Conservation (phyloP, 495 filamentous ascomycete species). For the Aspergillus carlsbadensis region DNA sequence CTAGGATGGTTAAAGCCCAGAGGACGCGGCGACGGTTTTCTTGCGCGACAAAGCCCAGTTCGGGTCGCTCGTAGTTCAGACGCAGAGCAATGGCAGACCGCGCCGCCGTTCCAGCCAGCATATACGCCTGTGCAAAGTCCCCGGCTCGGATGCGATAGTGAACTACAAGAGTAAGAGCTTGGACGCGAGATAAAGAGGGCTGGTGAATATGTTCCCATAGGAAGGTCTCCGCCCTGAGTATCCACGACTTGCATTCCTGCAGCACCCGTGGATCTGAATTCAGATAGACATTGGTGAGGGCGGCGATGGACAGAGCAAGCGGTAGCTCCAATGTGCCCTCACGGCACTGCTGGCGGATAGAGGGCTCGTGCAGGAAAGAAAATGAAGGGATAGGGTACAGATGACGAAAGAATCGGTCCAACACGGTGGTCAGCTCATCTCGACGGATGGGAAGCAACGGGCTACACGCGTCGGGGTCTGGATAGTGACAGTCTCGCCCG, state of each 20-base stretch:
- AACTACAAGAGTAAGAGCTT: slow-evolving; percentile 18
- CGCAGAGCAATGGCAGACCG: slow-evolving; percentile 17
- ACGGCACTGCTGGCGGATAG: slow-evolving; percentile 11
- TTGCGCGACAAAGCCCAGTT: slow-evolving; percentile 19
- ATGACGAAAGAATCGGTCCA: not conserved
- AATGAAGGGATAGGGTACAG: slow-evolving; percentile 19
- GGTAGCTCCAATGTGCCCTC: too few species aligned
- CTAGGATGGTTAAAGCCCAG: slow-evolving; percentile 20
- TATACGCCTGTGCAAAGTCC: slow-evolving; percentile 16
- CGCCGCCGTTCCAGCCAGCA: slow-evolving; percentile 20
- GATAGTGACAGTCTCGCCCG: not conserved
- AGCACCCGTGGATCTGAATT: too few species aligned
- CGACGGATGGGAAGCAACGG: too few species aligned
- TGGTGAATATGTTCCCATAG: slow-evolving; percentile 18
- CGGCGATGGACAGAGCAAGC: too few species aligned
- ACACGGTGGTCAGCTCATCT: too few species aligned
- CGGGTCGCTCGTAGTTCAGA: slow-evolving; percentile 20
- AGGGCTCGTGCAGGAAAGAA: slow-evolving; percentile 20
- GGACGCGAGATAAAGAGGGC: slow-evolving; percentile 12
- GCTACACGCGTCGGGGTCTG: too few species aligned
- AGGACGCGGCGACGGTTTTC: slow-evolving; percentile 22
- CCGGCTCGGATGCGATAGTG: slow-evolving; percentile 18
- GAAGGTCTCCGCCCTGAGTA: too few species aligned
- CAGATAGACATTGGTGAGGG: too few species aligned
- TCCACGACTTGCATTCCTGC: too few species aligned